Evolutionary conservation across 805 yeast genomes (phyloP).

Genomic region (Priceomyces castillae): DNA sequence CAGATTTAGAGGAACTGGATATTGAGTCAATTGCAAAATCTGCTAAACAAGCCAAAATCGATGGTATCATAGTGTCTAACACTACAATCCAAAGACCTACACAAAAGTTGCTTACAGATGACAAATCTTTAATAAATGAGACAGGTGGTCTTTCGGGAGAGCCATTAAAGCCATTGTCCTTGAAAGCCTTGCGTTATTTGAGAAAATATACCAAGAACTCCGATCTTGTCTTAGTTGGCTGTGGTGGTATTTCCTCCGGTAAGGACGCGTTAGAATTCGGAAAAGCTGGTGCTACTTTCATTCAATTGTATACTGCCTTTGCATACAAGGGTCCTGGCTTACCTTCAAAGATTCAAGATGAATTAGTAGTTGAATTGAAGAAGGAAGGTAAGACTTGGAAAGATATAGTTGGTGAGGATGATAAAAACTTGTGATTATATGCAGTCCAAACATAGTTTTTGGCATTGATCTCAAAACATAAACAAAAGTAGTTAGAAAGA

Average conservation of each 20-base stretch:
- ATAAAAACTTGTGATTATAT: slow-evolving; percentile 1
- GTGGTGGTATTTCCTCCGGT: slow-evolving; percentile 91
- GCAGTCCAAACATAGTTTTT: background rate
- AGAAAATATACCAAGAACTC: slow-evolving; percentile 76
- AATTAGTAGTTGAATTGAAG: slow-evolving; percentile 46
- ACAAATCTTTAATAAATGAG: slow-evolving; percentile 44
- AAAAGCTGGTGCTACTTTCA: slow-evolving; percentile 88
- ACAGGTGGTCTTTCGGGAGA: slow-evolving; percentile 91
- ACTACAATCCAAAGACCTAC: slow-evolving; percentile 85
- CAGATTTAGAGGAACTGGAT: slow-evolving; percentile 82
- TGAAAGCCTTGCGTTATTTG: slow-evolving; percentile 67
- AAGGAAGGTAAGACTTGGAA: slow-evolving; percentile 83
- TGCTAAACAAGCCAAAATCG: slow-evolving; percentile 72
- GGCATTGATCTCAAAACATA: background rate
- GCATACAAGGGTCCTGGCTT: slow-evolving; percentile 93
- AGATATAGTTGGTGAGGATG: slow-evolving; percentile 69
- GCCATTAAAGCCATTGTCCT: slow-evolving; percentile 78
- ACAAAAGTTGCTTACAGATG: slow-evolving; percentile 49
- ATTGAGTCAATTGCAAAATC: slow-evolving; percentile 78
- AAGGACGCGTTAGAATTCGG: slow-evolving; percentile 89
- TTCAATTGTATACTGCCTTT: slow-evolving; percentile 84
- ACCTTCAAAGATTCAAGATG: slow-evolving; percentile 45
- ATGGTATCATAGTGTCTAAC: slow-evolving; percentile 90
- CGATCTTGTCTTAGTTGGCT: slow-evolving; percentile 76
- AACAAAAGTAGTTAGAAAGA: background rate